Evolutionary conservation across 164 flowering plant species (phyloP).

Genomic region (Amborella trichopoda): DNA sequence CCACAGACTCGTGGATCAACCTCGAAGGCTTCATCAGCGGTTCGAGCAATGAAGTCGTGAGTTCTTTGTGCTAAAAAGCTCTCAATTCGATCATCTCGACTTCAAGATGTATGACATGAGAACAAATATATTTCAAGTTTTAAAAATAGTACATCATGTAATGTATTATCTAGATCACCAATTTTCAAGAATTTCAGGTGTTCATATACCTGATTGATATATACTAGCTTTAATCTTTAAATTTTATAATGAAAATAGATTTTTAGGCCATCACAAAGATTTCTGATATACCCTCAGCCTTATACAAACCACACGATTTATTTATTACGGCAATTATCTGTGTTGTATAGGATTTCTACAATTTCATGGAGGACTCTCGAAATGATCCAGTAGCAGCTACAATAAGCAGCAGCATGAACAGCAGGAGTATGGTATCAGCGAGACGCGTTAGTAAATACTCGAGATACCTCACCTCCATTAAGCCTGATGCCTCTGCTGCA

Average conservation of each 20-base stretch:
- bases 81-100: too few relatives aligned
- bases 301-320: too few relatives aligned
- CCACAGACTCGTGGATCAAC: conserved; percentile 44
- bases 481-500: too few relatives aligned
- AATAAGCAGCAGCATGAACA: conserved; percentile 11
- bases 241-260: background rate
- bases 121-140: too few relatives aligned
- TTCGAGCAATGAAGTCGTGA: conserved; percentile 58
- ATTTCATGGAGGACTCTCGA: conserved; percentile 51
- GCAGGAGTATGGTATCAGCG: conserved; percentile 12
- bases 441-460: conserved; percentile 27
- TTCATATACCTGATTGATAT: background rate
- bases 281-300: too few relatives aligned
- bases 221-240: background rate
- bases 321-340: too few relatives aligned
- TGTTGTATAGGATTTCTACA: conserved; percentile 86
- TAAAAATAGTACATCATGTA: too few relatives aligned
- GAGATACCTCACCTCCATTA: background rate
- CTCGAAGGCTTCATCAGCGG: conserved; percentile 37
- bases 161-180: background rate
- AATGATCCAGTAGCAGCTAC: conserved; percentile 28
- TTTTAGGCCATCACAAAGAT: too few relatives aligned
- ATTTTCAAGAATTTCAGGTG: background rate
- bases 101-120: too few relatives aligned
- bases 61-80: background rate